Conservation (phyloP, 345 rosid genomes). For the Linum trigynum region DNA sequence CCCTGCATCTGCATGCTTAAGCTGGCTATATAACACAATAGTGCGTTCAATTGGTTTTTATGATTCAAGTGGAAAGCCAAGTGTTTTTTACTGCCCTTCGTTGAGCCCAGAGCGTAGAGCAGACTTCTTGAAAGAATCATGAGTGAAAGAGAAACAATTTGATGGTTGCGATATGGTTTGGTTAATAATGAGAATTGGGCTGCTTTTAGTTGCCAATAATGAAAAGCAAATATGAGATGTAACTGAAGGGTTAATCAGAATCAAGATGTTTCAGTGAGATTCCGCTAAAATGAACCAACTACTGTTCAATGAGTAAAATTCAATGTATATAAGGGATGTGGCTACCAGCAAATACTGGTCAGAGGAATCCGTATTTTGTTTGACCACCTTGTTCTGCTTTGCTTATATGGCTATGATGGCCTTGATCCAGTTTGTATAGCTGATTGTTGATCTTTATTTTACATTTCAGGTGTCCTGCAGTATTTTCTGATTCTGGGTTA, state of each 20-base stretch:
- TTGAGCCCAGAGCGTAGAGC: background rate
- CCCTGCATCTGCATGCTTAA: too few species aligned
- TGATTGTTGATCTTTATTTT: constrained; percentile 3
- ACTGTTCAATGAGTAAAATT: background rate
- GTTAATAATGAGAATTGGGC: background rate
- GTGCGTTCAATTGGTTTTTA: too few species aligned
- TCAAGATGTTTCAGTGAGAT: background rate
- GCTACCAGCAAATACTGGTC: background rate
- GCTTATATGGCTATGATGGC: background rate
- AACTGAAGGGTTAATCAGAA: too few species aligned
- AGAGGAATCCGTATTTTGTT: background rate
- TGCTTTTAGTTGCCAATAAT: background rate
- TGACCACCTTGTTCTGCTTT: background rate
- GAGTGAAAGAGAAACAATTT: background rate
- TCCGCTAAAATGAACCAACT: background rate
- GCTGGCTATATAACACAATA: too few species aligned
- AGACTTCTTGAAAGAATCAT: background rate
- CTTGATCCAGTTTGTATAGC: background rate
- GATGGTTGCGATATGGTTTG: background rate
- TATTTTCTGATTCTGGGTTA: constrained; percentile 17
- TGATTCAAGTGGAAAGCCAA: too few species aligned
- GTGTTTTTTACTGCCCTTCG: background rate
- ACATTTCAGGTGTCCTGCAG: constrained; percentile 16
- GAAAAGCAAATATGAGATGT: too few species aligned
- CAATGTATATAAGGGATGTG: background rate